Evolutionary conservation across 176 grass and related monocot species (phyloP), one percentile per base, ranked within the genome.

Genomic region (Aegilops longissima): DNA sequence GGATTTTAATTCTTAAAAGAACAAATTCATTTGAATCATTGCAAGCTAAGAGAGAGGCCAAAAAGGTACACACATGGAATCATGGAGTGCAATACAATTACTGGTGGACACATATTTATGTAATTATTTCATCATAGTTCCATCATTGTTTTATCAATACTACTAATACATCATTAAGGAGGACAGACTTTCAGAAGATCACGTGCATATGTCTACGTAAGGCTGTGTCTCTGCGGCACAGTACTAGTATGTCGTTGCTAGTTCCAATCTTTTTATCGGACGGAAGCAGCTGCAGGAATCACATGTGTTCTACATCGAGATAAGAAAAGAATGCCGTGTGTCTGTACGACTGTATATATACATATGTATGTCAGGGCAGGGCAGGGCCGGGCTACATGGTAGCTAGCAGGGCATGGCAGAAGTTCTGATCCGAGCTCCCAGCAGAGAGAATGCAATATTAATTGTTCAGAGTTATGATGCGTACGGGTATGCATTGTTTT

Each of bases 211-310:
- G 42, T 58, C 14, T 18, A 81, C 24, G 66, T 63, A 81, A 86
- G 38, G 79, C 79, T 62, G 14, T 66, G n/a, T 77, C 63, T 78
- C 79, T 78, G 72, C 79, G 42, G 30, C 21, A 56, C 62, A 66
- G 69, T 59, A 21, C 27, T 34, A 77, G 66, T 39, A 34, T 67
- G 29, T 31, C 61, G 83, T 86, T 86, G 78, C 42, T 86, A 66
- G 31, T 86, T 86, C 73, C 79, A 78, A 90, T 86, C 40, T 86
- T 90, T 78, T 72, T 39, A 90, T 64, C 73, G 77, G 83, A 77
- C 27, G 39, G 83, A 63, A 49, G 61, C 62, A 63, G 87, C 71
- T 64, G 70, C 63, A 66, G 86, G 25, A 70, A 67, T 58, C 63
- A 63, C 82, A 52, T 39, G 44, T 47, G 70, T 51, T 75, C 34